Conservation (phyloP, 176 grass and related monocot genomes). For the Oryza nivara region DNA sequence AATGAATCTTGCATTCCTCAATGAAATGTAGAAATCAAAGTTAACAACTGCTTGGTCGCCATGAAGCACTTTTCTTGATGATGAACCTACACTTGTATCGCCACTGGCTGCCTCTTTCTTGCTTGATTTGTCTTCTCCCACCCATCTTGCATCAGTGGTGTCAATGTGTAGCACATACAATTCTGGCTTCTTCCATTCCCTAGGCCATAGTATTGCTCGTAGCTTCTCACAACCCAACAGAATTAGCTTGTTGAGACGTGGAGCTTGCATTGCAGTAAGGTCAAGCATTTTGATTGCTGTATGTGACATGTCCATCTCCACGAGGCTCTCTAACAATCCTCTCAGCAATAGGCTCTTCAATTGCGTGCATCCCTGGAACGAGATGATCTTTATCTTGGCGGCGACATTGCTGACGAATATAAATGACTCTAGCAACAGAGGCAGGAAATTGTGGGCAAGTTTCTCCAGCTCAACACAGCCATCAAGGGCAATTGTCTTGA, state of each 20-base stretch:
- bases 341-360: background rate
- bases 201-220: background rate
- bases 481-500: no score
- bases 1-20: no score
- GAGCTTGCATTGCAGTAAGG: background rate
- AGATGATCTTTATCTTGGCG: background rate
- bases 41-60: no score
- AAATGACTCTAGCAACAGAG: no score
- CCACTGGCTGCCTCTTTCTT: no score
- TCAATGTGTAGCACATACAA: background rate
- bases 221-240: background rate
- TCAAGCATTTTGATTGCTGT: conserved; percentile 13
- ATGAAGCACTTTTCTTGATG: no score
- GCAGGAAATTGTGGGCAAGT: no score
- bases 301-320: background rate
- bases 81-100: no score
- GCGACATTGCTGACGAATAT: no score
- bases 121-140: no score
- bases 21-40: no score
- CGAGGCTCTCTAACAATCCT: background rate
- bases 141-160: background rate
- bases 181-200: background rate
- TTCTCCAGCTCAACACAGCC: no score
- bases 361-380: background rate
- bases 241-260: background rate